Base-by-base conservation (phyloP, 2,329 filamentous ascomycete genomes). In the Geoglossum cookeanum region DNA sequence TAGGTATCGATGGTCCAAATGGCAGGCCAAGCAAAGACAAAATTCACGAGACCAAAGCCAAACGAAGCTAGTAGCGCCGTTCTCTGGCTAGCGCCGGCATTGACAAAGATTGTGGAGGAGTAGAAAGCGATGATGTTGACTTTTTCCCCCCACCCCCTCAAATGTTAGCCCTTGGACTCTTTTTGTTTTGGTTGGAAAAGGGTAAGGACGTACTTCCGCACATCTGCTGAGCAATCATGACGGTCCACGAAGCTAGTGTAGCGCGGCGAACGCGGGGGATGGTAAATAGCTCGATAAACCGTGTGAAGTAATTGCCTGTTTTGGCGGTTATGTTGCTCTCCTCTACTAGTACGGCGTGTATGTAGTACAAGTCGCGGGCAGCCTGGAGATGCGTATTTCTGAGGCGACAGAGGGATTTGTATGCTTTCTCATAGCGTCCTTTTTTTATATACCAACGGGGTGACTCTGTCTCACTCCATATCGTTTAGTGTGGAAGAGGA, bases 201-300 rank as follows among this genome's bases (percentile, higher is more conserved):
- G 54, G 52, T 11, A 58, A 47, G 13, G 32, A 32, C 30, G 11
- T 49, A 55, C 64, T 75, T 69, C 77, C 78, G 63, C 81, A 84
- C 77, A 85, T 81, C 67, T 85, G 81, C 67, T 85, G 83, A 0
- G 80, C 81, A 63, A 85, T 61, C 60, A 94, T 94, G 62, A 91
- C 85, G 1, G 81, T 80, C 61, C 82, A 85, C 0, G 86, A 84
- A 4, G 87, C 87, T 33, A 85, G 74, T 3, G 82, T 90, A 2
- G 88, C 63, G 45, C 73, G 71, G 44, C 73, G 70, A 57, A 74
- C 68, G 17, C 73, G 70, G 4, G 72, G 72, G 55, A 75, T 71
- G 11, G 72, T 74, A 60, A 75, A 75, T 0, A 79, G 66, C 59
- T 75, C 69, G 48, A 72, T 56, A 61, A 87, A 81, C 15, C 84